These are phyloP conservation scores for Beauveria asiatica DNA, from an alignment of 2,329 filamentous ascomycete genomes.

Conservation along the genomic window DNA sequence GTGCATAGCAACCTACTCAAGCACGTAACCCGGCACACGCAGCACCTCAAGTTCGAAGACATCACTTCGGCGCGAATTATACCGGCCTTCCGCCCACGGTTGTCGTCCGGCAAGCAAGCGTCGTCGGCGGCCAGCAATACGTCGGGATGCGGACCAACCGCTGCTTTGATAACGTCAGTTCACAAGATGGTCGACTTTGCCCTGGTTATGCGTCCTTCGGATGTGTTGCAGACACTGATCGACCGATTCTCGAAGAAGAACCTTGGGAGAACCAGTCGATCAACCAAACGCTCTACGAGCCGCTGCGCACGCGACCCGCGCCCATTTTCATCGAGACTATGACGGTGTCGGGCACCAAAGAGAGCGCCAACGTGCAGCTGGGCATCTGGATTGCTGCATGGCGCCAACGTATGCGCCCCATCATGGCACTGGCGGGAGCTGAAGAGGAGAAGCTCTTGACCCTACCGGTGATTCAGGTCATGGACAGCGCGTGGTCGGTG, in stretches of 20 bases:
- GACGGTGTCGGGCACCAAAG: conserved; percentile 1
- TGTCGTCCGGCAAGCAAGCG: neutral
- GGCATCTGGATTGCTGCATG: conserved; percentile 13
- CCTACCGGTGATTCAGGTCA: conserved; percentile 9
- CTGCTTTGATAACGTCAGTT: neutral
- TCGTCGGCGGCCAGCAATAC: neutral
- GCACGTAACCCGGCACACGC: neutral
- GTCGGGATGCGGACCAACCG: neutral
- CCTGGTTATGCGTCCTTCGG: neutral
- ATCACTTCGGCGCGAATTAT: conserved; percentile 11
- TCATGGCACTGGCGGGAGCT: conserved; percentile 1
- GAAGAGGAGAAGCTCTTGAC: conserved; percentile 5
- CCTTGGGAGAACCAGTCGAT: neutral
- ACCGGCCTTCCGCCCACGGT: conserved; percentile 3
- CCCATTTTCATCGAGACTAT: conserved; percentile 13
- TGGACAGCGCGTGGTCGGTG: conserved; percentile 5
- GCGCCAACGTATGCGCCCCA: conserved; percentile 11
- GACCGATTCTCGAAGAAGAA: neutral
- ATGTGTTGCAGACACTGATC: neutral
- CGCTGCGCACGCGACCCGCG: conserved; percentile 3
- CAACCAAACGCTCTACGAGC: conserved; percentile 9
- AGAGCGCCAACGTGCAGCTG: conserved; percentile 8
- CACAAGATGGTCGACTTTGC: conserved; percentile 14
- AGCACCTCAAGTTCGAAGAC: conserved; percentile 4
- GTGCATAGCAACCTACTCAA: conserved; percentile 8